Base-by-base conservation (phyloP, 1,139 yeast species). In the Zygosaccharomyces sapae region DNA sequence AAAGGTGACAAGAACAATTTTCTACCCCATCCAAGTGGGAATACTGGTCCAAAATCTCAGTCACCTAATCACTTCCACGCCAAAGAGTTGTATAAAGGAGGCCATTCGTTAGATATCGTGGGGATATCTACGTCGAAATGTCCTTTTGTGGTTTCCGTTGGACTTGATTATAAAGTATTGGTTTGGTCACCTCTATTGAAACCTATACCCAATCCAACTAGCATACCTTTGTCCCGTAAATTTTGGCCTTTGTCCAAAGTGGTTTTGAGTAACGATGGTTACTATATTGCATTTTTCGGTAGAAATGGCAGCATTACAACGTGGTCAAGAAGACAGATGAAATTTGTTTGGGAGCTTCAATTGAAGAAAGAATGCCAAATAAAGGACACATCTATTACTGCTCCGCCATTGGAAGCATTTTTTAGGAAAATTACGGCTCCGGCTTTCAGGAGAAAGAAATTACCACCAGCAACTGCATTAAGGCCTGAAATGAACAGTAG, bases 201-300 rank as follows among this genome's bases (percentile, higher is more conserved):
- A 13, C 86, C 69, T 52, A 54, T 59, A 56, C 81, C 71, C 50
- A 70, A 48, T 44, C 83, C 70, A 51, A 77, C 67, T 46, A 73
- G 55, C 47, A 69, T 71, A 22, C 78, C 76, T 10, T 59, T 68
- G 33, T 62, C 68, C 1, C 66, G 70, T 2, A 76, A 77, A 35
- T 70, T 80, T 42, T 81, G 92, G 86, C 95, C 95, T 0, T 73
- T 86, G 0, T 75, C 81, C 18, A 77, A 77, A 52, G 71, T 81
- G 10, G 76, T 76, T 24, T 70, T 86, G 52, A 80, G 87, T 51
- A 74, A 78, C 40, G 76, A 79, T 45, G 86, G 88, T 1, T 74
- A 76, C 42, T 75, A 71, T 44, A 74, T 84, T 27, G 79, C 86
- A 0, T 68, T 86, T 19, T 72, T 85, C 42, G 78, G 80, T 51